phyloP scores from a whole-genome alignment of 148 eudicot genomes.

The Selenicereus undatus region DNA sequence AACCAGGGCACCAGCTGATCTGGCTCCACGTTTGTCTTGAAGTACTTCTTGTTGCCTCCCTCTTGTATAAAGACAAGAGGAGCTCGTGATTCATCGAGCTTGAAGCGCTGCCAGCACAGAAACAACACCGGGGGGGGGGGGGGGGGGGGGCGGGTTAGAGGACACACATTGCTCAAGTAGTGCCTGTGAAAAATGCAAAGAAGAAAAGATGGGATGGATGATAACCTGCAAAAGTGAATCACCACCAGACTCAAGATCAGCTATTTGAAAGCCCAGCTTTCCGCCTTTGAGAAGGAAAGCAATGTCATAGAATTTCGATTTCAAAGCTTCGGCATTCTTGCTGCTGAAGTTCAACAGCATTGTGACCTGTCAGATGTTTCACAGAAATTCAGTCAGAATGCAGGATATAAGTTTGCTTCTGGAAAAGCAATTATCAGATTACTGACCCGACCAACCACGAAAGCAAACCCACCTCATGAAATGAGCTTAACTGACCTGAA shows the following conservation, averaged over 20 bases:
- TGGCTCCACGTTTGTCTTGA: conserved; percentile 26
- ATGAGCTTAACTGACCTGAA: too few relatives aligned
- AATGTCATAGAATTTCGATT: conserved; percentile 37
- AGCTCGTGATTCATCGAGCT: conserved; percentile 22
- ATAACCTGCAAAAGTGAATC: conserved; percentile 26
- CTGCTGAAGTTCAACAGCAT: conserved; percentile 31
- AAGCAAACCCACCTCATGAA: too few relatives aligned
- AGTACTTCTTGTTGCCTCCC: conserved; percentile 28
- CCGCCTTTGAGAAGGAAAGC: conserved; percentile 38
- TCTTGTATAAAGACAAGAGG: conserved; percentile 32
- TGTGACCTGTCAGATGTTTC: conserved; percentile 26
- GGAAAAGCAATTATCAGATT: not conserved
- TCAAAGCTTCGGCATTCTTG: conserved; percentile 26
- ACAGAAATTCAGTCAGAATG: not conserved
- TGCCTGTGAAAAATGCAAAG: not conserved
- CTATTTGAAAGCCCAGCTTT: conserved; percentile 27
- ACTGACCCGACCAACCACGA: too few relatives aligned
- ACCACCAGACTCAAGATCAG: conserved; percentile 33
- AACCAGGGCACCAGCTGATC: conserved; percentile 38
- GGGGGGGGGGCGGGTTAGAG: not conserved
- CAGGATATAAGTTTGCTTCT: not conserved
- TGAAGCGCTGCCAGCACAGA: conserved; percentile 22
- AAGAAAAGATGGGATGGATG: not conserved
- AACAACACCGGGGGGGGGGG: too few relatives aligned
- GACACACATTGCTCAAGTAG: not conserved